phyloP scores from a whole-genome alignment of 169 alveolate species.

The Perkinsus marinus region DNA sequence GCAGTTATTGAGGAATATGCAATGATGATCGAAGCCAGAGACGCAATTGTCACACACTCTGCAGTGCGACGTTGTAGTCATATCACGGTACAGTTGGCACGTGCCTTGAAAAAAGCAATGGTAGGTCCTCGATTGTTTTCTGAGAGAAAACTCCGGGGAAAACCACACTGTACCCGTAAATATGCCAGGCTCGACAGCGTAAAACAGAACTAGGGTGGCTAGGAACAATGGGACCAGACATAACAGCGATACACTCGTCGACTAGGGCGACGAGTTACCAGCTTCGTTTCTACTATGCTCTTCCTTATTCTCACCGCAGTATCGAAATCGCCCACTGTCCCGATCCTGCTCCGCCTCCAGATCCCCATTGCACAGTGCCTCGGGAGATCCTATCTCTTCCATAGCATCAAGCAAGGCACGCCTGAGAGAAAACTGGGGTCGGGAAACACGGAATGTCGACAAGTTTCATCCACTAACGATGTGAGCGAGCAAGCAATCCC shows the following conservation, averaged over 20 bases:
- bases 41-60: constrained; percentile 70
- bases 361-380: background rate
- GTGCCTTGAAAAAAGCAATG: background rate
- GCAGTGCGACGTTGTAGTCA: constrained; percentile 41
- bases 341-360: background rate
- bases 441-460: background rate
- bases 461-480: too few relatives aligned
- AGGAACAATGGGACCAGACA: too few relatives aligned
- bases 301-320: background rate
- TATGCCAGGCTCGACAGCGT: background rate
- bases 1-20: constrained; percentile 75
- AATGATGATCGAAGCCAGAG: constrained; percentile 71
- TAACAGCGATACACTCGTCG: too few relatives aligned
- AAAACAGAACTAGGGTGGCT: too few relatives aligned
- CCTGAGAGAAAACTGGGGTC: background rate
- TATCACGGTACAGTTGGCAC: background rate
- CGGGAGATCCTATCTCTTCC: background rate
- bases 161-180: background rate
- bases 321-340: background rate
- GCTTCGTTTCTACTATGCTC: too few relatives aligned
- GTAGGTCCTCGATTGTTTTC: background rate
- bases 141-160: background rate
- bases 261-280: too few relatives aligned
- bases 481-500: too few relatives aligned
- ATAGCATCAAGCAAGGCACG: background rate